Conservation (phyloP, 2,329 filamentous ascomycete species). For the Fusarium sacchari region DNA sequence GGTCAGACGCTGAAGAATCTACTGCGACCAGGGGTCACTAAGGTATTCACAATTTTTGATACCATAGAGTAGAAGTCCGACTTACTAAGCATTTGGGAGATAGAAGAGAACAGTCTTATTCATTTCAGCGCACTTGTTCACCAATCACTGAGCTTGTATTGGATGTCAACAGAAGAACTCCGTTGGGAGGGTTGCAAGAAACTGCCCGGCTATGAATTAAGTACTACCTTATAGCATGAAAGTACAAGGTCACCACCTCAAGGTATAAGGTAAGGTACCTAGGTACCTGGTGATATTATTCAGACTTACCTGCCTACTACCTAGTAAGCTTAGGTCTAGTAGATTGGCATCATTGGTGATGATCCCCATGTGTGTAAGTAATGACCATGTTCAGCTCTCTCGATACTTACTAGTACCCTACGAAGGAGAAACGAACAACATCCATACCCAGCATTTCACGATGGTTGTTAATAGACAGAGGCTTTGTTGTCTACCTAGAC, state of each 20-base stretch:
- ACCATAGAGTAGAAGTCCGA: neutral
- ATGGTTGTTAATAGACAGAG: neutral
- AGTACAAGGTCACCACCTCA: neutral
- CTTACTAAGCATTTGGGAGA: neutral
- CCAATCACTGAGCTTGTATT: neutral
- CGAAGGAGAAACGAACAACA: neutral
- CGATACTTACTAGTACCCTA: neutral
- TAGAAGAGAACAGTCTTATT: neutral
- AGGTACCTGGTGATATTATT: neutral
- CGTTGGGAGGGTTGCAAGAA: neutral
- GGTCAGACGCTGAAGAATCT: conserved; percentile 6
- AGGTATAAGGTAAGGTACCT: neutral
- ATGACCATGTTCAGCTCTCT: neutral
- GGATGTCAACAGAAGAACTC: neutral
- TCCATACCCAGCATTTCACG: neutral
- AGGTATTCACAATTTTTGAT: neutral
- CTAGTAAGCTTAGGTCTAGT: neutral
- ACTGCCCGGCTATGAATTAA: neutral
- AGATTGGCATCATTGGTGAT: neutral
- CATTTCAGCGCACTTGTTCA: neutral
- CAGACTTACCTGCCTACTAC: neutral
- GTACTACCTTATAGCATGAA: neutral
- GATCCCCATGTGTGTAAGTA: neutral
- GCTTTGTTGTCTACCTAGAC: conserved; percentile 1
- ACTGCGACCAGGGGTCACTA: conserved; percentile 1